Evolutionary conservation across 2,329 filamentous ascomycete species (phyloP).

Genomic region (Penicillium sp.): DNA sequence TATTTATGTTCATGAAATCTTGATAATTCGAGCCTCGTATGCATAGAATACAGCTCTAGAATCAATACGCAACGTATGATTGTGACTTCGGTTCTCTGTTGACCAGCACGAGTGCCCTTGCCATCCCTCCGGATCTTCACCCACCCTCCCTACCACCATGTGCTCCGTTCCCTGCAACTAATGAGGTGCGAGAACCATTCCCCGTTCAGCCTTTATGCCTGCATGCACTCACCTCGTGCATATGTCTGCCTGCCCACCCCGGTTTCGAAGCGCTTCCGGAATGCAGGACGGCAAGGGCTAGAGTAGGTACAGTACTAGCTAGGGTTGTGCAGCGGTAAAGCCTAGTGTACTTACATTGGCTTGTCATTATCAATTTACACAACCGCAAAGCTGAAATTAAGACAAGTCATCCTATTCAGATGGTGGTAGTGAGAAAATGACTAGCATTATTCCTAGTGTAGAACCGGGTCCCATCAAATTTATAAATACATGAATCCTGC

Average conservation of each 20-base stretch:
- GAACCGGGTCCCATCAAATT: neutral
- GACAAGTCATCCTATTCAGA: neutral
- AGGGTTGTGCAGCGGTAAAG: slow-evolving; percentile 6
- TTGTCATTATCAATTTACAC: slow-evolving; percentile 3
- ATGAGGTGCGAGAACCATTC: no score
- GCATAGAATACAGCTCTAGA: neutral
- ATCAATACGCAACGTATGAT: neutral
- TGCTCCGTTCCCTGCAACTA: neutral
- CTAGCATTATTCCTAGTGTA: neutral
- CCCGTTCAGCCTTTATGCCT: slow-evolving; percentile 2
- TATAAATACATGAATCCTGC: neutral
- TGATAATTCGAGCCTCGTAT: neutral
- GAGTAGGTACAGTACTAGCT: neutral
- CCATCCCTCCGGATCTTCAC: neutral
- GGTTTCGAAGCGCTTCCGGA: neutral
- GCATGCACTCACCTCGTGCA: neutral
- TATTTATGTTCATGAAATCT: neutral
- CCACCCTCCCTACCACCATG: neutral
- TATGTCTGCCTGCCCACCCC: neutral
- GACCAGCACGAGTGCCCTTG: neutral
- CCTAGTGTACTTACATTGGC: neutral
- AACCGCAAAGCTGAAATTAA: slow-evolving; percentile 9
- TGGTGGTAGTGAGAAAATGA: neutral
- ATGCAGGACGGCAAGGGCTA: neutral
- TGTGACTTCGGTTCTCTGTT: neutral